Evolutionary conservation across 805 yeast species (phyloP).

Genomic region (Cyberlindnera suaveolens): DNA sequence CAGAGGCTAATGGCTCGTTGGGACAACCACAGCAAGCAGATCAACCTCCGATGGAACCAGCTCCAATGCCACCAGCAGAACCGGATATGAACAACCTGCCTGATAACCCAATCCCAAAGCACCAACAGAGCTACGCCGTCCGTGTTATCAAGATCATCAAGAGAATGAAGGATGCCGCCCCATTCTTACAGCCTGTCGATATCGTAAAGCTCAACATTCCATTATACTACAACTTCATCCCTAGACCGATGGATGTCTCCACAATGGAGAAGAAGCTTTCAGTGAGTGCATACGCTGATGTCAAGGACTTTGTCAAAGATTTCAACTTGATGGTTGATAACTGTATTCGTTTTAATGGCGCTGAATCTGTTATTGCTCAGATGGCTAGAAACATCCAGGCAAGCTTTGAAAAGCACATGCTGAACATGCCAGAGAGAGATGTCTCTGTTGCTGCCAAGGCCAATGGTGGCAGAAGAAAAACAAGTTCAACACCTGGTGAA

Average conservation of each 20-base stretch:
- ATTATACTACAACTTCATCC: slow-evolving; percentile 75
- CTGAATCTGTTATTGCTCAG: slow-evolving; percentile 71
- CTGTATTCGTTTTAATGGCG: slow-evolving; percentile 82
- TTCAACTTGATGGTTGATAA: slow-evolving; percentile 80
- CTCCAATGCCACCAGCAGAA: slow-evolving; percentile 69
- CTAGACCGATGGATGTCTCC: slow-evolving; percentile 88
- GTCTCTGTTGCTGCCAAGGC: slow-evolving; percentile 22
- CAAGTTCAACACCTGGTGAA: slow-evolving; percentile 24
- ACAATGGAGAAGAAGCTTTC: slow-evolving; percentile 80
- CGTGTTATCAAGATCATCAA: slow-evolving; percentile 82
- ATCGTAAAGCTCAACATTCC: slow-evolving; percentile 85
- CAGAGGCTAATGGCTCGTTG: neutral
- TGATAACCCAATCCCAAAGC: slow-evolving; percentile 62
- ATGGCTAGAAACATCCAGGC: slow-evolving; percentile 92
- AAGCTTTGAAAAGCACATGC: slow-evolving; percentile 87
- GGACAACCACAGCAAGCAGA: neutral
- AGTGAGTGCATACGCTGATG: slow-evolving; percentile 63
- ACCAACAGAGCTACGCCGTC: slow-evolving; percentile 75
- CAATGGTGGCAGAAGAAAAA: slow-evolving; percentile 17
- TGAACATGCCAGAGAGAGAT: slow-evolving; percentile 77
- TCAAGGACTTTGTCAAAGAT: slow-evolving; percentile 66
- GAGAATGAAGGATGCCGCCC: slow-evolving; percentile 86
- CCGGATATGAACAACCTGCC: slow-evolving; percentile 71
- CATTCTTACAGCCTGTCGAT: slow-evolving; percentile 88
- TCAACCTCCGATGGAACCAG: slow-evolving; percentile 38